A percentile compares a stretch with the other conserved stretches of the same genome.
These are phyloP conservation scores for Microglena sp. DNA, from an alignment of 139 green algal species.

Conservation along the genomic window DNA sequence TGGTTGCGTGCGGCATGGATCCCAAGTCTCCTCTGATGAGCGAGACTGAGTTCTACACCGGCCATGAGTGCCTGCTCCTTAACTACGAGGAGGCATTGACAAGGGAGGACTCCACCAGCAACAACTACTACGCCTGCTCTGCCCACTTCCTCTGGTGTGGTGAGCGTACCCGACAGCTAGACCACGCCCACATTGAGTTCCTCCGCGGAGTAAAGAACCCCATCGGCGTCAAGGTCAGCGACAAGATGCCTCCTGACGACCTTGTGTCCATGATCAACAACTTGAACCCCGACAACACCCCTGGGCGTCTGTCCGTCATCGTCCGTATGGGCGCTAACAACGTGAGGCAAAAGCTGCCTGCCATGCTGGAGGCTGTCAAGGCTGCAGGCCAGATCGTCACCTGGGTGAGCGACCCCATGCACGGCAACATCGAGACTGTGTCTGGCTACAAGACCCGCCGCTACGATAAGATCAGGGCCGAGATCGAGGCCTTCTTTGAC, in stretches of 20 bases:
- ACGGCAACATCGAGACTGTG: slow-evolving; percentile 95
- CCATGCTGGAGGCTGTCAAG: not conserved
- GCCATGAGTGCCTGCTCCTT: slow-evolving; percentile 86
- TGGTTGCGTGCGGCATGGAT: slow-evolving; percentile 83
- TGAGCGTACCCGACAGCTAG: slow-evolving; percentile 95
- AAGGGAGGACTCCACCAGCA: slow-evolving; percentile 49
- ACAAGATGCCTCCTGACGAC: slow-evolving; percentile 90
- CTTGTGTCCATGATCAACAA: slow-evolving; percentile 80
- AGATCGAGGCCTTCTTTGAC: slow-evolving; percentile 78
- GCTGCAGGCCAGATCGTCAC: slow-evolving; percentile 72
- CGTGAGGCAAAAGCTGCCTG: slow-evolving; percentile 67
- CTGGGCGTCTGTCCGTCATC: slow-evolving; percentile 87
- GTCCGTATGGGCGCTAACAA: slow-evolving; percentile 93
- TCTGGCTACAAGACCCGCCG: slow-evolving; percentile 92
- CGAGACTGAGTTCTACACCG: slow-evolving; percentile 94
- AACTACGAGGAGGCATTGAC: slow-evolving; percentile 96
- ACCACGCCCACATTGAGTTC: slow-evolving; percentile 96
- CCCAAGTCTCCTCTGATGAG: slow-evolving; percentile 62
- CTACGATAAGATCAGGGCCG: slow-evolving; percentile 80
- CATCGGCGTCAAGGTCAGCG: slow-evolving; percentile 37
- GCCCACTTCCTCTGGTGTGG: slow-evolving; percentile 98
- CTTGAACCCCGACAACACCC: slow-evolving; percentile 92
- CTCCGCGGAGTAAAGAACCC: slow-evolving; percentile 73
- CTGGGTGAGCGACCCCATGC: slow-evolving; percentile 98
- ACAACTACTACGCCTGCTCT: slow-evolving; percentile 71